These are phyloP conservation scores for Durio zibethinus DNA, from an alignment of 345 rosid genomes.

Conservation along the genomic window DNA sequence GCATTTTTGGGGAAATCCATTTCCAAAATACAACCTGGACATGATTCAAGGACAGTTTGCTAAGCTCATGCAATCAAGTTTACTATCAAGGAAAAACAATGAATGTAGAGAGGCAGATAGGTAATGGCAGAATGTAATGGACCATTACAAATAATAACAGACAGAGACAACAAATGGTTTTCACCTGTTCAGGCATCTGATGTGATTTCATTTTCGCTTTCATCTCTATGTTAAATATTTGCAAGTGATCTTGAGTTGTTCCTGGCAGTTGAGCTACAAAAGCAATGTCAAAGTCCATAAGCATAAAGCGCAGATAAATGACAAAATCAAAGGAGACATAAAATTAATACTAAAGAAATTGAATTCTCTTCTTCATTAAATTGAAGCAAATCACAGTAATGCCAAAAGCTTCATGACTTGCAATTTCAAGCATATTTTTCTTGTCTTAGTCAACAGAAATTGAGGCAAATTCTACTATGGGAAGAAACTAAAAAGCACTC, in stretches of 20 bases:
- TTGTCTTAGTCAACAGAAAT: background rate
- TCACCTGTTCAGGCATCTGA: constrained; percentile 99
- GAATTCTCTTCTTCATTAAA: background rate
- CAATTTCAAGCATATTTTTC: background rate
- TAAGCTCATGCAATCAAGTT: constrained; percentile 4
- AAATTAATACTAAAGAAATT: background rate
- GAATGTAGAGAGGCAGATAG: background rate
- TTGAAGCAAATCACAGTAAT: background rate
- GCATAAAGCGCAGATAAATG: background rate
- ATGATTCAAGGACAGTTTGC: constrained; percentile 11
- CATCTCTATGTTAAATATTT: constrained; percentile 96
- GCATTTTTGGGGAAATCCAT: constrained; percentile 89
- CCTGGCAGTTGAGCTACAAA: constrained; percentile 91
- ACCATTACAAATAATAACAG: background rate
- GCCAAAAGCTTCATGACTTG: background rate
- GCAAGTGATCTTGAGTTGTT: constrained; percentile 94
- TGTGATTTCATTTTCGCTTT: constrained; percentile 90
- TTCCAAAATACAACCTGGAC: constrained; percentile 94
- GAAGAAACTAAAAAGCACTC: background rate
- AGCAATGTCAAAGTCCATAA: constrained; percentile 9
- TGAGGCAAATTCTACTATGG: background rate
- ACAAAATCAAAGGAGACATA: background rate
- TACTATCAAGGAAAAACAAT: background rate
- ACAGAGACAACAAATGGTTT: background rate
- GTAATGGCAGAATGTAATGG: background rate